Conservation (phyloP, 2,329 filamentous ascomycete genomes). For the Apiospora kogelbergensis region DNA sequence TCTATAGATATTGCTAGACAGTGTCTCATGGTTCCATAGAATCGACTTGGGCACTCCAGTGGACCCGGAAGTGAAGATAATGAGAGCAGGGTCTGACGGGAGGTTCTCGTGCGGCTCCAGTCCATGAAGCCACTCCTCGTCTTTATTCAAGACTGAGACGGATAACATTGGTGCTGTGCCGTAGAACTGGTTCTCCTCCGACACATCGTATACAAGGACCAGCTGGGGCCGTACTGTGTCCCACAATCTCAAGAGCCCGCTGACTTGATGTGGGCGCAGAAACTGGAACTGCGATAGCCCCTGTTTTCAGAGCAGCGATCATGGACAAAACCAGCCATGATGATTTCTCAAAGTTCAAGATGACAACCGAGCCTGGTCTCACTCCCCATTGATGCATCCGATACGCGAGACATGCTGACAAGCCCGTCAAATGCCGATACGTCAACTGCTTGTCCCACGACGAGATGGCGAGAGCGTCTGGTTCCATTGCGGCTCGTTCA, state of each 20-base stretch:
- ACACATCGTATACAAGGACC: not conserved
- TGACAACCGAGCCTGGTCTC: not conserved
- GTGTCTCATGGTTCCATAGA: not conserved
- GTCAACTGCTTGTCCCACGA: slow-evolving; percentile 1
- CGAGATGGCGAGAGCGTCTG: not conserved
- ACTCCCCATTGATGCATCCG: not conserved
- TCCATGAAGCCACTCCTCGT: not conserved
- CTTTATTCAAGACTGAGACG: not conserved
- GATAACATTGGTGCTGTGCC: not conserved
- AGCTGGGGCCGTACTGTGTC: not conserved
- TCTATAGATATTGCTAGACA: not conserved
- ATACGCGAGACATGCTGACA: not conserved
- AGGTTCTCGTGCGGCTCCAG: not conserved
- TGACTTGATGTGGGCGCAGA: not conserved
- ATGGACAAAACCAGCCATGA: not conserved
- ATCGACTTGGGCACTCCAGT: not conserved
- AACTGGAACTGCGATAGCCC: not conserved
- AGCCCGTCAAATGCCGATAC: not conserved
- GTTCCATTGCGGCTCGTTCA: not conserved
- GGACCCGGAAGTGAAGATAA: slow-evolving; percentile 2
- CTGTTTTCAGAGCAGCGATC: not conserved
- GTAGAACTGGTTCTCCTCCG: not conserved
- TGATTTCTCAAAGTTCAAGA: not conserved
- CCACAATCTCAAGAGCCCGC: not conserved
- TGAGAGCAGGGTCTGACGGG: not conserved